These are phyloP conservation scores for Phylloporus sp. DNA, from an alignment of 1,284 basidiomycete genomes.

Conservation along the genomic window DNA sequence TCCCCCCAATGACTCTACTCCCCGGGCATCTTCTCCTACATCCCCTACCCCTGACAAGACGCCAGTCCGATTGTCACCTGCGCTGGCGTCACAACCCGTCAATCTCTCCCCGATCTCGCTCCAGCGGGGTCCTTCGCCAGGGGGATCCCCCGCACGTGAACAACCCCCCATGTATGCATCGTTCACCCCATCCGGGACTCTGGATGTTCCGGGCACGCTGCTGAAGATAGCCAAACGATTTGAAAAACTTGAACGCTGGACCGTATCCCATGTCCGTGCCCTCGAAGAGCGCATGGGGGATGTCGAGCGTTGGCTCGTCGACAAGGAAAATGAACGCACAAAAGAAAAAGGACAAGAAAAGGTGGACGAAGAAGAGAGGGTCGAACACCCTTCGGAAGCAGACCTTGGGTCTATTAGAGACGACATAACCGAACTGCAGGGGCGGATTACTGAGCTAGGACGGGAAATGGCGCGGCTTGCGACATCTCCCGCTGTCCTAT, in stretches of 20 bases:
- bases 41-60: conserved; percentile 62
- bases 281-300: conserved; percentile 84
- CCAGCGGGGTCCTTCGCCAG: conserved; percentile 43
- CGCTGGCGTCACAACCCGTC: conserved; percentile 28
- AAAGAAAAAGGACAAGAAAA: conserved; percentile 32
- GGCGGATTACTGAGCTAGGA: conserved; percentile 71
- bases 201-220: conserved; percentile 73
- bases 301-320: conserved; percentile 80
- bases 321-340: conserved; percentile 61
- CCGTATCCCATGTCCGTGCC: conserved; percentile 79
- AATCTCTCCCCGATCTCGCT: conserved; percentile 40
- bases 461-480: conserved; percentile 76
- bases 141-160: conserved; percentile 62
- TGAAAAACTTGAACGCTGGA: conserved; percentile 86
- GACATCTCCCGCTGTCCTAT: conserved; percentile 57
- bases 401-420: conserved; percentile 59
- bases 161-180: conserved; percentile 74
- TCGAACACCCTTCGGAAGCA: conserved; percentile 9
- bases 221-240: conserved; percentile 52
- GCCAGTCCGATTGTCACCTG: conserved; percentile 60
- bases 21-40: conserved; percentile 50
- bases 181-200: conserved; percentile 66
- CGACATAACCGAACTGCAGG: conserved; percentile 70
- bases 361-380: conserved; percentile 21
- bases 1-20: conserved; percentile 37